These are phyloP conservation scores for Aphanomyces invadans DNA, from an alignment of 352 stramenopile species.

Conservation along the genomic window DNA sequence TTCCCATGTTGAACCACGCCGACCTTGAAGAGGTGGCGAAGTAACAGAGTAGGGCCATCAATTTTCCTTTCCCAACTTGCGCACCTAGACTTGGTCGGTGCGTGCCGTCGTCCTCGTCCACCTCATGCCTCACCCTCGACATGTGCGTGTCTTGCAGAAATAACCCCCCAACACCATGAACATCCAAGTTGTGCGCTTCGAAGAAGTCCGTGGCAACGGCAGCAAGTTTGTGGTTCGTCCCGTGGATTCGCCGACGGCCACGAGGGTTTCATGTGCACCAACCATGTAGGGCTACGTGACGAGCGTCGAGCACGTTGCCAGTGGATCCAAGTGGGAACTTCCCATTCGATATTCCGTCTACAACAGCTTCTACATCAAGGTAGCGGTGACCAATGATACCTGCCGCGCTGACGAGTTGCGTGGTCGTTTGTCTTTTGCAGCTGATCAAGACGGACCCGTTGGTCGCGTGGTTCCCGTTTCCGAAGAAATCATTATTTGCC, in stretches of 20 bases:
- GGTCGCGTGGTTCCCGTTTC: slow-evolving; percentile 11
- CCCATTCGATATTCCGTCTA: slow-evolving; percentile 20
- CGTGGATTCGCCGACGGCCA: background rate
- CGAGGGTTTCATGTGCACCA: too few species aligned
- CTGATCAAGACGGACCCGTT: slow-evolving; percentile 8
- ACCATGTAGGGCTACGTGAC: slow-evolving; percentile 19
- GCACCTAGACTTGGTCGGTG: too few species aligned
- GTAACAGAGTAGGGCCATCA: too few species aligned
- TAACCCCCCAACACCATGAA: too few species aligned
- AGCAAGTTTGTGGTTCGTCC: slow-evolving; percentile 13
- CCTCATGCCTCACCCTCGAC: background rate
- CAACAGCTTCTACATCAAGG: slow-evolving; percentile 20
- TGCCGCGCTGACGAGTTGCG: background rate
- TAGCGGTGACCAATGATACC: background rate
- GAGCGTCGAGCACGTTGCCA: slow-evolving; percentile 7
- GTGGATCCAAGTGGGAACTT: slow-evolving; percentile 3
- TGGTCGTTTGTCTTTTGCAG: background rate
- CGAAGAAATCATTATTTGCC: slow-evolving; percentile 19
- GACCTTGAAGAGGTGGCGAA: too few species aligned
- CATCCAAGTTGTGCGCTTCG: slow-evolving; percentile 15
- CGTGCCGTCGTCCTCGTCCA: background rate
- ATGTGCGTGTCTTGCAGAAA: too few species aligned
- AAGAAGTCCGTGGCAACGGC: background rate
- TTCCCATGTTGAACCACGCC: background rate
- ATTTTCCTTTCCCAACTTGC: too few species aligned